Evolutionary conservation across 352 stramenopile species (phyloP), one percentile per base, ranked within the genome.

Genomic region (Plasmopara halstedii): DNA sequence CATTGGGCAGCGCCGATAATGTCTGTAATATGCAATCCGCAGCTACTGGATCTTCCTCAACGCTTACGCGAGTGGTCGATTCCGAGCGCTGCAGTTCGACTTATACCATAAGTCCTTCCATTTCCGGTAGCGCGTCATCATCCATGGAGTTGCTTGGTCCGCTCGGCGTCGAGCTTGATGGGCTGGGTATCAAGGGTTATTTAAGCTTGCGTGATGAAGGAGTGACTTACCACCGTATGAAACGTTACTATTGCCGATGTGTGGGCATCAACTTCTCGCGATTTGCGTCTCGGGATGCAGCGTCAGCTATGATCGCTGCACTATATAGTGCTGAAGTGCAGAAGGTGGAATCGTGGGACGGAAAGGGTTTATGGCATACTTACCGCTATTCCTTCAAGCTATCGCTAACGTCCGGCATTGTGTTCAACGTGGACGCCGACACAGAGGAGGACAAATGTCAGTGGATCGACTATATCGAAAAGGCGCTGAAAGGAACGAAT

Each of bases 331-430:
- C 70, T 33, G 80, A 91, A 46, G 67, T 91, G 29, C 55, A 75
- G 47, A 83, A 83, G 37, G 67, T 95, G 27, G 81, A 91, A 53
- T 55, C 66, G 6, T 95, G 84, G 84, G 84, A 95, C 46, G 84
- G 84, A 9, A 83, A 85, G 17, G 84, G 82, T 0, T 56, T 88
- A 3, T 75, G 83, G 49, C 80, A 91, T 45, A 85, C 69, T 43
- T 95, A 95, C 45, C 68, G 71, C 36, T 70, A 88, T 53, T 85
- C 79, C 56, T 94, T 95, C 56, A 87, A 91, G 58, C 50, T 91
- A 17, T 84, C 74, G 41, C 86, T 88, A 46, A 75, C 70, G 15
- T 73, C 80, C 4, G 77, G 74, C 21, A 64, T 68, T 17, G 73
- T 85, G 35, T 91, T 85, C 44, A 91, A 91, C 46, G 65, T 79